These are phyloP conservation scores for Phanerodontia chrysosporium DNA, from an alignment of 768 basidiomycete species.

Conservation along the genomic window DNA sequence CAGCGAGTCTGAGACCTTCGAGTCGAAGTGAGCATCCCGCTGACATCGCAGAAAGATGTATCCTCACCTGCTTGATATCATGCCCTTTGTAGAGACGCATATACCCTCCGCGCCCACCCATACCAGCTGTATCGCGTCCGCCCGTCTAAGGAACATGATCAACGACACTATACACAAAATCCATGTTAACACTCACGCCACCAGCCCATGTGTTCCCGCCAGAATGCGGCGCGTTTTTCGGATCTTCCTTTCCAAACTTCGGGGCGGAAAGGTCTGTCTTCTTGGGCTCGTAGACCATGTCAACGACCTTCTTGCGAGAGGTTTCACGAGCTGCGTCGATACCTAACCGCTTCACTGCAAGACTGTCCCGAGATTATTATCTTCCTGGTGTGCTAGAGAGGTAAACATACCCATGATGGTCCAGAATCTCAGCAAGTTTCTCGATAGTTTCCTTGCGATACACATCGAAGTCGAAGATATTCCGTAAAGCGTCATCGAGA, in stretches of 20 bases:
- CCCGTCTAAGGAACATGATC: no score
- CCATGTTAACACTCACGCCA: slow-evolving; percentile 37
- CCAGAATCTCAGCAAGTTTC: slow-evolving; percentile 51
- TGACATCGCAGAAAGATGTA: slow-evolving; percentile 26
- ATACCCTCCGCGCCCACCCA: slow-evolving; percentile 65
- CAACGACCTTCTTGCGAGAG: slow-evolving; percentile 44
- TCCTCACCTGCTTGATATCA: slow-evolving; percentile 47
- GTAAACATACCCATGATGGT: slow-evolving; percentile 50
- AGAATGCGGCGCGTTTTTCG: slow-evolving; percentile 46
- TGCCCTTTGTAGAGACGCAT: slow-evolving; percentile 62
- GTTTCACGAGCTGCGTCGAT: slow-evolving; percentile 54
- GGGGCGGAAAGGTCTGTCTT: slow-evolving; percentile 44
- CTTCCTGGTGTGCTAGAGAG: neutral
- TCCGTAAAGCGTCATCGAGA: slow-evolving; percentile 54
- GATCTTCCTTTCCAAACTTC: slow-evolving; percentile 61
- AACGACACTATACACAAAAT: neutral
- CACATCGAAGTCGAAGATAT: slow-evolving; percentile 69
- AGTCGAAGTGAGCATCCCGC: slow-evolving; percentile 12
- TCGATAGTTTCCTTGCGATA: slow-evolving; percentile 64
- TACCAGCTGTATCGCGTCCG: slow-evolving; percentile 61
- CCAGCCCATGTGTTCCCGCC: slow-evolving; percentile 67
- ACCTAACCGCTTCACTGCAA: slow-evolving; percentile 51
- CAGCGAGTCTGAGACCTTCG: slow-evolving; percentile 39
- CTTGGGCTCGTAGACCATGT: slow-evolving; percentile 54
- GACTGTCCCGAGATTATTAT: slow-evolving; percentile 25